Evolutionary conservation across 352 stramenopile genomes (phyloP), one percentile per base, ranked within the genome.

Genomic region (Phytophthora podocarpi): DNA sequence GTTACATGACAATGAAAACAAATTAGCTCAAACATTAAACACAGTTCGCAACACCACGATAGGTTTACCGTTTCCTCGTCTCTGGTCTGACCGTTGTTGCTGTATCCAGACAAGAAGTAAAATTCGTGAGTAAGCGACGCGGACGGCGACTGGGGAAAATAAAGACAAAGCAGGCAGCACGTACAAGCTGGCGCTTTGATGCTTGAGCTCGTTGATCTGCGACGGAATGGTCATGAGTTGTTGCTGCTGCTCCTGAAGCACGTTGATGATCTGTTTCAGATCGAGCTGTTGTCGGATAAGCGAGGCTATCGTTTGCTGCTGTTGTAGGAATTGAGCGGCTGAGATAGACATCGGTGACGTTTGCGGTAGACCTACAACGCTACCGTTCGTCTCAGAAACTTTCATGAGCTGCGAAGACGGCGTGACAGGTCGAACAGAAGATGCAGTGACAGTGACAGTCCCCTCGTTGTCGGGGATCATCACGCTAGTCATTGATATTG

Each of bases 261-360:
- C 68, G 10, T 60, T 70, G 16, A 94, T 85, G 42, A 94, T 74
- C 52, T 92, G 81, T 70, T 94, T 94, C n/a, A 94, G 67, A 49
- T 92, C 82, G 43, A 90, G 78, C 40, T 94, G 85, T 64, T 94
- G 82, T 15, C 76, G 81, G 51, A 92, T 91, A 15, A 94, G 69
- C 45, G 80, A 85, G 1, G 85, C 80, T 34, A 94, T 91, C n/a
- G 79, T 92, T 52, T 91, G 75, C 50, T 94, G 81, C 65, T 94
- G 85, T 46, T 91, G 82, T 35, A 91, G 53, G 46, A 85, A 94
- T 64, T 92, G 85, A 35, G 78, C 68, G 1, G 76, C 72, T 3
- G 82, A 90, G 34, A 94, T 89, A 9, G 80, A 86, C 48, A 90
- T 77, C 15, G 41, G 21, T 27, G 78, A 63, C 35, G 80, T 81